These are phyloP conservation scores for Huntiella omanensis DNA, from an alignment of 2,329 filamentous ascomycete genomes.

Conservation along the genomic window DNA sequence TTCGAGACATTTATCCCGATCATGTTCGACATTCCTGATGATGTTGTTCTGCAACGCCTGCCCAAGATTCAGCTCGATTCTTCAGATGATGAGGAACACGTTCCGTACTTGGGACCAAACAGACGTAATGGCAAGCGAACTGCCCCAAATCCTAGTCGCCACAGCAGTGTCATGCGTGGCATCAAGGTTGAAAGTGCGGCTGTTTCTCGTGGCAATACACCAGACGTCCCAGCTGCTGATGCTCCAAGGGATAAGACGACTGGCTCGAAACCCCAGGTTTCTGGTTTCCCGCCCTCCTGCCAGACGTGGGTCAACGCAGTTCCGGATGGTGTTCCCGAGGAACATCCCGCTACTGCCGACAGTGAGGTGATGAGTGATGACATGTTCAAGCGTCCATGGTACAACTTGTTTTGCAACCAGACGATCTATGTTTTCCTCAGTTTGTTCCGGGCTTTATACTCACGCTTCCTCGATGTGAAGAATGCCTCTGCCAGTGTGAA, in stretches of 20 bases:
- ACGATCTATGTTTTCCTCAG: slow-evolving; percentile 90
- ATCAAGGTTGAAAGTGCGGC: slow-evolving; percentile 69
- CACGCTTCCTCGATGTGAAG: slow-evolving; percentile 69
- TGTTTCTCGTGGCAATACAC: slow-evolving; percentile 74
- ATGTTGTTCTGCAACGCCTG: slow-evolving; percentile 47
- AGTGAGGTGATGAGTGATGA: slow-evolving; percentile 57
- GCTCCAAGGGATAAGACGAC: slow-evolving; percentile 35
- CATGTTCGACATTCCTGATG: slow-evolving; percentile 59
- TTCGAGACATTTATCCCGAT: slow-evolving; percentile 56
- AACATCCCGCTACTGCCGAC: slow-evolving; percentile 30
- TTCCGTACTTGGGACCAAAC: slow-evolving; percentile 48
- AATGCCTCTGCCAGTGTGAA: slow-evolving; percentile 54
- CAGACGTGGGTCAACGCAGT: slow-evolving; percentile 46
- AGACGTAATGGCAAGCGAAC: slow-evolving; percentile 54
- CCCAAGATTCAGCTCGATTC: slow-evolving; percentile 51
- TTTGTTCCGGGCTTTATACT: slow-evolving; percentile 80
- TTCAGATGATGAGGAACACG: slow-evolving; percentile 55
- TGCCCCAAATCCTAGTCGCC: slow-evolving; percentile 61
- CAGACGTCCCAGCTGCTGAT: slow-evolving; percentile 55
- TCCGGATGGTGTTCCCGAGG: slow-evolving; percentile 21
- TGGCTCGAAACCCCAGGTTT: slow-evolving; percentile 28
- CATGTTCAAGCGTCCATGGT: slow-evolving; percentile 60
- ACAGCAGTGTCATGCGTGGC: slow-evolving; percentile 47
- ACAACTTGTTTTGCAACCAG: slow-evolving; percentile 82
- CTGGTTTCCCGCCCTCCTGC: slow-evolving; percentile 24